Conservation (phyloP, 352 stramenopile genomes). For the Globisporangium rhizosaccharum region DNA sequence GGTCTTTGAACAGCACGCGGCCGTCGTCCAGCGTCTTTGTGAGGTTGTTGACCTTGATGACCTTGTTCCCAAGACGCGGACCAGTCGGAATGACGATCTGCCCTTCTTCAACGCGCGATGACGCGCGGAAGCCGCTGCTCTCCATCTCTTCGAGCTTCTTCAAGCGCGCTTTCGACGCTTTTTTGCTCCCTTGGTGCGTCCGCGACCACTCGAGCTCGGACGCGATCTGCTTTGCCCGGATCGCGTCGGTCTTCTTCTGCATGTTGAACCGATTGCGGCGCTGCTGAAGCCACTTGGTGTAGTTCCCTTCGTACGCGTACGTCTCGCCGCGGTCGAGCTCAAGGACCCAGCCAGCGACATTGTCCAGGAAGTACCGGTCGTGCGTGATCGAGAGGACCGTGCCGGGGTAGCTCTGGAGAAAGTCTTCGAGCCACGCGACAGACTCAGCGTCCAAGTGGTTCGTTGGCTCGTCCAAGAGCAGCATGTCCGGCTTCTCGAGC, state of each 20-base stretch:
- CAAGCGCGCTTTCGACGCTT: slow-evolving; percentile 90
- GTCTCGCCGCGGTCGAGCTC: slow-evolving; percentile 95
- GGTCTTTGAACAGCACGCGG: slow-evolving; percentile 90
- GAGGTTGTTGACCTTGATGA: slow-evolving; percentile 83
- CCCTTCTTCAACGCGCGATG: slow-evolving; percentile 67
- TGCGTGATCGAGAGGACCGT: slow-evolving; percentile 98
- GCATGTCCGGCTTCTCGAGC: slow-evolving; percentile 94
- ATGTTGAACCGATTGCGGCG: slow-evolving; percentile 93
- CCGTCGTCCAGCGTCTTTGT: slow-evolving; percentile 66
- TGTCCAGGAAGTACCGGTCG: slow-evolving; percentile 98
- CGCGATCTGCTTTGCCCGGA: slow-evolving; percentile 89
- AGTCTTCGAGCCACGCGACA: slow-evolving; percentile 97
- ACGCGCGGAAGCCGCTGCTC: slow-evolving; percentile 38
- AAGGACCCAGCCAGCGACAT: slow-evolving; percentile 96
- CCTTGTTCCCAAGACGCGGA: slow-evolving; percentile 90
- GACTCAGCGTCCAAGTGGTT: slow-evolving; percentile 98
- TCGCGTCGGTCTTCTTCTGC: slow-evolving; percentile 91
- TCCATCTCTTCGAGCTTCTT: slow-evolving; percentile 92
- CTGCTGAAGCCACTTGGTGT: slow-evolving; percentile 94
- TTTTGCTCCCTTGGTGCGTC: slow-evolving; percentile 76
- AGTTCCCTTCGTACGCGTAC: slow-evolving; percentile 98
- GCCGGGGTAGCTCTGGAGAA: slow-evolving; percentile 93
- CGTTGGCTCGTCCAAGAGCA: slow-evolving; percentile 97
- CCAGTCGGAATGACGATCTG: slow-evolving; percentile 91
- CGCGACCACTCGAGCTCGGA: slow-evolving; percentile 94